phyloP scores from a whole-genome alignment of 805 yeast species.

The Wickerhamomyces queroliae region DNA sequence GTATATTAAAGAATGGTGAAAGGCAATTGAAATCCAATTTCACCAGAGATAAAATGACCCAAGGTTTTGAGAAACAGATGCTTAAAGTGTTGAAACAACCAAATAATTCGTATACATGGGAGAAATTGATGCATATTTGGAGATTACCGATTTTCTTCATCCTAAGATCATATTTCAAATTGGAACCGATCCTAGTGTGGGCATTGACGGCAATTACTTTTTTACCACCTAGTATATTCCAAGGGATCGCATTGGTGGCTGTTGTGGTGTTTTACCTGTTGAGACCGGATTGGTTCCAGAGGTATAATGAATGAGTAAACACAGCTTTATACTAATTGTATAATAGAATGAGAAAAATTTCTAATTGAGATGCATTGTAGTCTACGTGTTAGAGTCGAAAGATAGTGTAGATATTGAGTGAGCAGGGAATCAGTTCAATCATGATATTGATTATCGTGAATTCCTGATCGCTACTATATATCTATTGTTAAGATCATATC shows the following conservation, averaged over 20 bases:
- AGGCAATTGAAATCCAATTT: constrained; percentile 25
- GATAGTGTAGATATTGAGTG: no score
- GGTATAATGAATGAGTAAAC: no score
- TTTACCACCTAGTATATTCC: constrained; percentile 17
- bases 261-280: not conserved
- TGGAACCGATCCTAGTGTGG: constrained; percentile 9
- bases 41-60: constrained; percentile 34
- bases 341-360: no score
- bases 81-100: constrained; percentile 21
- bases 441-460: no score
- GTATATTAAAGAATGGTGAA: constrained; percentile 24
- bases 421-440: no score
- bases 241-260: constrained; percentile 3
- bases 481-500: no score
- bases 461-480: no score
- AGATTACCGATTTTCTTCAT: constrained; percentile 13
- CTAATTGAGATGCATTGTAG: no score
- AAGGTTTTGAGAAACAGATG: constrained; percentile 29
- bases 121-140: constrained; percentile 19
- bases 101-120: constrained; percentile 25
- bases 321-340: no score
- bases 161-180: constrained; percentile 2
- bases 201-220: constrained; percentile 9
- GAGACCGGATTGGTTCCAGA: not conserved
- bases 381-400: no score